phyloP scores from a whole-genome alignment of 345 rosid species.

The Gossypium raimondii region DNA sequence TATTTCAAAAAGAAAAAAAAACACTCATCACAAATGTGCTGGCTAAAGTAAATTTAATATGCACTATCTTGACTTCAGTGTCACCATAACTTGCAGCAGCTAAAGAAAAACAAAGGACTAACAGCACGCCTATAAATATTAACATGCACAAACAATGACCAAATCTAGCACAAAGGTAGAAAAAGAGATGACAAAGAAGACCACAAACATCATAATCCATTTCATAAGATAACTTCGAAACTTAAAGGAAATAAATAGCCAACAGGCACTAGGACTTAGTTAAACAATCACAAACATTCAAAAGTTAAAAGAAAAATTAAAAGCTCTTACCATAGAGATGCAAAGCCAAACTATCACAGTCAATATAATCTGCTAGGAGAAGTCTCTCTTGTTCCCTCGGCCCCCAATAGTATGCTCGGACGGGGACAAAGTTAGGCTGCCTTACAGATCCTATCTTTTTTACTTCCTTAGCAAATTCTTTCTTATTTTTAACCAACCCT shows the following conservation, averaged over 20 bases:
- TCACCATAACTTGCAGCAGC: neutral
- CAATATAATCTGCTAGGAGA: conserved; percentile 72
- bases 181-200: neutral
- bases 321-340: conserved; percentile 81
- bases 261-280: neutral
- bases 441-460: conserved; percentile 73
- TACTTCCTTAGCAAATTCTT: conserved; percentile 83
- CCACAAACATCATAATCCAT: conserved; percentile 3
- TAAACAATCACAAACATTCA: neutral
- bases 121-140: neutral
- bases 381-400: conserved; percentile 95
- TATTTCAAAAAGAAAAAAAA: neutral
- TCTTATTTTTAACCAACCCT: conserved; percentile 86
- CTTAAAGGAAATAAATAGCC: neutral
- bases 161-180: neutral
- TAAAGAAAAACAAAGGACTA: neutral
- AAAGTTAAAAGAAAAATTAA: neutral
- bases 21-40: neutral
- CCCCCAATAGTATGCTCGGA: conserved; percentile 95
- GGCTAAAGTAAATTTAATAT: neutral
- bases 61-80: neutral
- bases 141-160: conserved; percentile 3
- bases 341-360: conserved; percentile 87
- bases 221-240: neutral
- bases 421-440: conserved; percentile 67